phyloP scores from a whole-genome alignment of 2,329 filamentous ascomycete genomes.

The Microascus cirrosus region DNA sequence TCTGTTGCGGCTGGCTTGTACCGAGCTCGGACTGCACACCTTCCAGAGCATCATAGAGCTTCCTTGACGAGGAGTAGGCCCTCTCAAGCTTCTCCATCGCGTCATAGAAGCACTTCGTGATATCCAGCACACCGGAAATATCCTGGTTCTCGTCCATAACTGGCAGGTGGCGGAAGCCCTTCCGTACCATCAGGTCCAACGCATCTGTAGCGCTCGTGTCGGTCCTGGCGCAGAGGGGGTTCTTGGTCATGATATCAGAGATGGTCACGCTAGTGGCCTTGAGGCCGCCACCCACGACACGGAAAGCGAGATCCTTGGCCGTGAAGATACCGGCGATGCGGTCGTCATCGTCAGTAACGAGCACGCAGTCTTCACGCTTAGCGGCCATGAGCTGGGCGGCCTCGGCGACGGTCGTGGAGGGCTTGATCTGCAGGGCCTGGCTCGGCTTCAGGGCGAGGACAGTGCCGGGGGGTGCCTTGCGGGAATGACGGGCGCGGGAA shows the following conservation, averaged over 20 bases:
- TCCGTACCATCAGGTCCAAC: conserved; percentile 93
- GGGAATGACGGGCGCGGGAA: conserved; percentile 67
- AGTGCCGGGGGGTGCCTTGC: conserved; percentile 91
- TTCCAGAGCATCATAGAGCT: conserved; percentile 93
- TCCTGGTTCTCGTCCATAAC: conserved; percentile 99
- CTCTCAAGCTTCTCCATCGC: conserved; percentile 99
- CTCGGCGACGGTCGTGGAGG: conserved; percentile 83
- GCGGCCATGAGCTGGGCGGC: conserved; percentile 98
- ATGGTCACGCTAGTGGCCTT: conserved; percentile 88
- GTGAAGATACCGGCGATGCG: conserved; percentile 98
- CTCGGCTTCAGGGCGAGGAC: conserved; percentile 93
- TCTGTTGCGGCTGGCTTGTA: conserved; percentile 91
- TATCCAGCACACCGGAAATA: conserved; percentile 94
- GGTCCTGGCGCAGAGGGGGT: conserved; percentile 91
- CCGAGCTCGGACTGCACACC: conserved; percentile 96
- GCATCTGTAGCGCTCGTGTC: conserved; percentile 98
- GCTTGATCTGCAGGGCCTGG: conserved; percentile 95
- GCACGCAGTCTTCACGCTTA: conserved; percentile 93
- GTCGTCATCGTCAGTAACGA: conserved; percentile 96
- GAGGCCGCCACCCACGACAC: conserved; percentile 82
- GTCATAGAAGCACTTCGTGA: conserved; percentile 99
- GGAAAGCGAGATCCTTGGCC: conserved; percentile 94
- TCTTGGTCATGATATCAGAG: conserved; percentile 99
- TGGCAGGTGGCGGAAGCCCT: conserved; percentile 92
- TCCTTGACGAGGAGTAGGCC: conserved; percentile 94